Evolutionary conservation across 2,329 filamentous ascomycete genomes (phyloP), one percentile per base, ranked within the genome.

Genomic region (Neofusicoccum parvum): DNA sequence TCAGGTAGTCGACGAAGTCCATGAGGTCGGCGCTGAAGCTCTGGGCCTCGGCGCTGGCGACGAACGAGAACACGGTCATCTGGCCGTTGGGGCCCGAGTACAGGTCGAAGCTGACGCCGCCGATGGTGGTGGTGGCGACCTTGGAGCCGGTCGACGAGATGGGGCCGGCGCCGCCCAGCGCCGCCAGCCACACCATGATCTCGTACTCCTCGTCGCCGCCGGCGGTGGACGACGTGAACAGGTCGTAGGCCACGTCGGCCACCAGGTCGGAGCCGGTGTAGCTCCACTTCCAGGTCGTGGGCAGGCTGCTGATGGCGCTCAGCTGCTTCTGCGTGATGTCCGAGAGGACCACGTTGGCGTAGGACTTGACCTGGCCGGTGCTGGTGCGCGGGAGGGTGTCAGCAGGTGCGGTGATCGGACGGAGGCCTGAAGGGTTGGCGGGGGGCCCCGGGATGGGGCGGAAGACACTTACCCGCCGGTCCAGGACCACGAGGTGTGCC

Each of bases 121-220:
- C 85, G 65, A 90, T 79, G 12, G 79, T 85, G 12, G 83, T 79
- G 0, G 81, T 86, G 3, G 83, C 85, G 68, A 88, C 80, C 5
- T 85, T 70, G 17, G 76, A 78, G 59, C 86, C 86, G 37, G 80
- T 87, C 59, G 74, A 80, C 65, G 87, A 86, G 78, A 89, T 87
- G 27, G 86, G 85, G 5, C 86, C 85, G 1, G 85, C 85, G 59
- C 83, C 83, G 32, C 84, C 86, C 50, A 87, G 75, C 36, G 84
- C 85, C 3, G 80, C 83, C 51, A 88, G 79, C 87, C 88, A 90
- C 69, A 90, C 82, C 87, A 90, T 90, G 70, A 90, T 79, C 75
- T 90, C 88, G 71, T 86, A 88, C 70, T 86, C 79, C n/a, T 80
- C 72, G 53, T 69, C 72, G 48, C 79, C 80, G 36, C 76, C 75